phyloP scores from a whole-genome alignment of 441 rosid genomes.

The Pelargonium exstipulatum region DNA sequence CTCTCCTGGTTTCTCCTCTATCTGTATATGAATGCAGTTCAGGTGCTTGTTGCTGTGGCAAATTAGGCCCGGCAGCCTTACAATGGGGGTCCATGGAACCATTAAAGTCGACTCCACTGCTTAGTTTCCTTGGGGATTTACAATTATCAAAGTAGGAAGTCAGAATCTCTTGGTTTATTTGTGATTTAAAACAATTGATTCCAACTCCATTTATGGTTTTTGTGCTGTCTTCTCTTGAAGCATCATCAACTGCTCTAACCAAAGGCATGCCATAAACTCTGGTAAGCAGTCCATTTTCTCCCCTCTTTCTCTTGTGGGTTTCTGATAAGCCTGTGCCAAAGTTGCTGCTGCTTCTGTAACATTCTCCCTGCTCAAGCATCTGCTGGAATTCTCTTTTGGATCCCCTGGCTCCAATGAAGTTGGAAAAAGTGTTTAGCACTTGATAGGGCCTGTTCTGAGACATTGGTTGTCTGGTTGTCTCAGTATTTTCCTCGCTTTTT shows the following conservation, averaged over 20 bases:
- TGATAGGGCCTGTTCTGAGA: constrained; percentile 30
- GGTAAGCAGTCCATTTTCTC: constrained; percentile 31
- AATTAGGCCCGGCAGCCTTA: constrained; percentile 21
- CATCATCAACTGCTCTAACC: constrained; percentile 27
- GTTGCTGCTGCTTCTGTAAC: constrained; percentile 25
- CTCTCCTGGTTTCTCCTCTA: constrained; percentile 24
- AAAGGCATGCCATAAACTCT: constrained; percentile 26
- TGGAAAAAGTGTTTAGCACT: constrained; percentile 24
- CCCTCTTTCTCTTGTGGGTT: constrained; percentile 44
- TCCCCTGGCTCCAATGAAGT: constrained; percentile 36
- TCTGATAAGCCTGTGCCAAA: constrained; percentile 23
- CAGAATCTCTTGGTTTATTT: constrained; percentile 21
- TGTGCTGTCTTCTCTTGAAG: constrained; percentile 27
- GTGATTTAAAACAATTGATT: constrained; percentile 24
- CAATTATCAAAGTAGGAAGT: constrained; percentile 22
- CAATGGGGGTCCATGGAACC: constrained; percentile 21
- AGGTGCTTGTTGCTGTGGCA: constrained; percentile 24
- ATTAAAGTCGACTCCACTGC: constrained; percentile 13
- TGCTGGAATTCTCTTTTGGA: constrained; percentile 42
- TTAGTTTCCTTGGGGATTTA: constrained; percentile 15
- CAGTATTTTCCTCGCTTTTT: constrained; percentile 23
- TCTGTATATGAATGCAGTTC: constrained; percentile 22
- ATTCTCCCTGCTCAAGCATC: constrained; percentile 33
- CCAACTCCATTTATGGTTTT: constrained; percentile 20
- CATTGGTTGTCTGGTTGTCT: constrained; percentile 29